phyloP scores from a whole-genome alignment of 208 protist genomes.

The Trypanosomatidae sp. region DNA sequence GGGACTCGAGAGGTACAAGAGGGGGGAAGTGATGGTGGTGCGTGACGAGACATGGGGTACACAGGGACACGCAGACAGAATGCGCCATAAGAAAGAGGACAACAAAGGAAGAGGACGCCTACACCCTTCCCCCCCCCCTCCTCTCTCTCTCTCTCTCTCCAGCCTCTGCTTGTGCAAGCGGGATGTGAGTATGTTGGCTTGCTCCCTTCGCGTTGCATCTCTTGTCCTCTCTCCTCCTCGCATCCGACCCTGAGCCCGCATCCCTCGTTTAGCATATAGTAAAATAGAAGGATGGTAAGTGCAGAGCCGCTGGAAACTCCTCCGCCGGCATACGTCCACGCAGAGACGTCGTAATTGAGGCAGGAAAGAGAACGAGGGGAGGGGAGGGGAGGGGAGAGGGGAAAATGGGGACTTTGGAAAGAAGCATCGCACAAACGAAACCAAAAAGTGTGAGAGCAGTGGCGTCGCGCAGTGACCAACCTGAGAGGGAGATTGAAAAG shows the following conservation, averaged over 20 bases:
- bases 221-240: neutral
- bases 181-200: neutral
- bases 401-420: neutral
- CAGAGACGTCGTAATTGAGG: neutral
- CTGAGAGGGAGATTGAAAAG: neutral
- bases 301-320: neutral
- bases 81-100: neutral
- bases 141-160: neutral
- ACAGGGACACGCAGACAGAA: neutral
- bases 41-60: neutral
- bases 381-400: neutral
- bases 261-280: neutral
- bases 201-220: neutral
- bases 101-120: neutral
- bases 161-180: neutral
- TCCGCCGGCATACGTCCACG: neutral
- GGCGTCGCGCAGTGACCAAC: neutral
- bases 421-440: neutral
- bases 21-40: neutral
- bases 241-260: neutral
- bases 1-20: constrained; percentile 12
- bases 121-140: neutral
- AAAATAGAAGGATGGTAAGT: neutral
- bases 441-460: neutral
- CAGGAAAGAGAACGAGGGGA: neutral